phyloP scores from a whole-genome alignment of 495 filamentous ascomycete species.

The Podospora comata region DNA sequence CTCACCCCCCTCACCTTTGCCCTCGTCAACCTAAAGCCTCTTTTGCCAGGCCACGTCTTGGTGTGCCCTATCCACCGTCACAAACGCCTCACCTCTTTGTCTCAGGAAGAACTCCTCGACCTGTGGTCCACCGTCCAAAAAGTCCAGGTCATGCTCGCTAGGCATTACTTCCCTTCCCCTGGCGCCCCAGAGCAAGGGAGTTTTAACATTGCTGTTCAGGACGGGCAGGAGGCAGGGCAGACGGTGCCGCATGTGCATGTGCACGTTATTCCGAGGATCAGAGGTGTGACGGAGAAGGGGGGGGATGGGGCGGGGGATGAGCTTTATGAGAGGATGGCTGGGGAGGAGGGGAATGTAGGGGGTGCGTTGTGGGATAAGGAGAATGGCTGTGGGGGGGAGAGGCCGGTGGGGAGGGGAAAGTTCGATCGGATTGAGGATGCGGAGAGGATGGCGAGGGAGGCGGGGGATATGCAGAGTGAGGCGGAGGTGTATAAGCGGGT shows the following conservation, averaged over 20 bases:
- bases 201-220: slow-evolving; percentile 92
- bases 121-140: slow-evolving; percentile 81
- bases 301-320: slow-evolving; percentile 51
- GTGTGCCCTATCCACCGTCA: slow-evolving; percentile 64
- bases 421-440: slow-evolving; percentile 62
- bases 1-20: slow-evolving; percentile 73
- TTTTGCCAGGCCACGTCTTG: slow-evolving; percentile 91
- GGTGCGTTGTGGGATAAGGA: slow-evolving; percentile 49
- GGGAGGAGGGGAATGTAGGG: slow-evolving; percentile 81
- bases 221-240: slow-evolving; percentile 85
- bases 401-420: slow-evolving; percentile 43
- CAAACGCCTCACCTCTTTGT: slow-evolving; percentile 72
- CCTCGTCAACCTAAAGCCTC: slow-evolving; percentile 90
- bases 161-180: slow-evolving; percentile 57
- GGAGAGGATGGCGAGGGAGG: slow-evolving; percentile 61
- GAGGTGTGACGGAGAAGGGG: slow-evolving; percentile 41
- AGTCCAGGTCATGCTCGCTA: slow-evolving; percentile 73
- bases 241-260: slow-evolving; percentile 87
- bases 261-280: slow-evolving; percentile 80
- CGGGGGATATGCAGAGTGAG: slow-evolving; percentile 78
- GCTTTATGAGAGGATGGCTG: slow-evolving; percentile 80
- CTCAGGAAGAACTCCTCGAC: slow-evolving; percentile 69
- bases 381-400: slow-evolving; percentile 12
- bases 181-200: slow-evolving; percentile 41
- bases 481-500: slow-evolving; percentile 58